Conservation (phyloP, 2,329 filamentous ascomycete species). For the Colletotrichum orchidophilum region DNA sequence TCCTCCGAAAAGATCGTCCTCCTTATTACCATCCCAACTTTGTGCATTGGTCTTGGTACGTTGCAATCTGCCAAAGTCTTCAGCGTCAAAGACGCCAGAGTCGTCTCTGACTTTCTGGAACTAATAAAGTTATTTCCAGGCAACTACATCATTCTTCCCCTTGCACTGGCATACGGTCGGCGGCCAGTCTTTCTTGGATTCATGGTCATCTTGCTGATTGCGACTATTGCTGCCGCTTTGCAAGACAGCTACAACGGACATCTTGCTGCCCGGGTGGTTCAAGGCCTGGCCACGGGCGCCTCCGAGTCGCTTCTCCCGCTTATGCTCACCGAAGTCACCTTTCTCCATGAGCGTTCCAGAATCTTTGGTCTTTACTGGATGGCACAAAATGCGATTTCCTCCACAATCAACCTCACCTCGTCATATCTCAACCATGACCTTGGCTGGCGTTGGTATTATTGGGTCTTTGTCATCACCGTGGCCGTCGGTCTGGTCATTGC, state of each 20-base stretch:
- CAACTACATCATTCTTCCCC: slow-evolving; percentile 49
- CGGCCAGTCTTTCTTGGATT: slow-evolving; percentile 46
- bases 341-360: slow-evolving; percentile 48
- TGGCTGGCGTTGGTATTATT: slow-evolving; percentile 53
- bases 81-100: too few species aligned
- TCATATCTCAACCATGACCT: slow-evolving; percentile 47
- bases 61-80: too few species aligned
- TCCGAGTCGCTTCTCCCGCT: slow-evolving; percentile 50
- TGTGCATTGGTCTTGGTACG: slow-evolving; percentile 48
- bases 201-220: slow-evolving; percentile 42
- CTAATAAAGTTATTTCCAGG: slow-evolving; percentile 15
- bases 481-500: slow-evolving; percentile 47
- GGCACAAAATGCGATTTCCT: slow-evolving; percentile 46
- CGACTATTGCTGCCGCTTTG: slow-evolving; percentile 45
- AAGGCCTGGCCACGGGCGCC: slow-evolving; percentile 48
- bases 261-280: slow-evolving; percentile 47
- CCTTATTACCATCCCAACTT: slow-evolving; percentile 47
- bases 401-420: slow-evolving; percentile 43
- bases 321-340: slow-evolving; percentile 50
- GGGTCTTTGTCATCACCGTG: slow-evolving; percentile 47
- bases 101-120: too few species aligned
- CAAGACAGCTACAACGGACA: slow-evolving; percentile 46
- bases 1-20: slow-evolving; percentile 41
- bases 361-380: slow-evolving; percentile 51
- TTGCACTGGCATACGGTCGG: slow-evolving; percentile 48